Percentiles rank a stretch among this genome's conserved stretches.
Conservation (phyloP, 2,329 filamentous ascomycete genomes). For the Beauveria pseudobassiana region DNA sequence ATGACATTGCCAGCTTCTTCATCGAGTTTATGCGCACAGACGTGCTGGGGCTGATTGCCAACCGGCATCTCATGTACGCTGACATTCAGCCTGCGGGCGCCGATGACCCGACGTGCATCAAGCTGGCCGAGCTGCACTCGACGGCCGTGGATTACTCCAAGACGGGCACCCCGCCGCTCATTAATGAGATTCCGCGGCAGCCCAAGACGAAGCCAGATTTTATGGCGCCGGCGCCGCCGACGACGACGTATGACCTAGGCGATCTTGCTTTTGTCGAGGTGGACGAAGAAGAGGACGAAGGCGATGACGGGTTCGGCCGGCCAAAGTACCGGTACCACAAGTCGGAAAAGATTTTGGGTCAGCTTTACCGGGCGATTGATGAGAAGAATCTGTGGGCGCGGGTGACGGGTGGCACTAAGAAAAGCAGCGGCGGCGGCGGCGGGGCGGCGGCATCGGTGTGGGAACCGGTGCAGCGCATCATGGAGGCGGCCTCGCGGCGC, state of each 20-base stretch:
- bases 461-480: constrained; percentile 28
- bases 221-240: constrained; percentile 34
- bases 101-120: constrained; percentile 39
- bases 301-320: constrained; percentile 35
- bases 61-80: constrained; percentile 54
- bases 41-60: constrained; percentile 58
- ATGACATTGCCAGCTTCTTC: constrained; percentile 75
- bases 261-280: constrained; percentile 30
- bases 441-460: constrained; percentile 22
- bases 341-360: constrained; percentile 61
- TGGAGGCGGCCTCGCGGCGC: constrained; percentile 15
- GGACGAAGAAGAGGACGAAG: constrained; percentile 30
- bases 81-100: constrained; percentile 50
- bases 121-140: constrained; percentile 58
- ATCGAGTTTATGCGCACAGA: constrained; percentile 68
- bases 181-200: constrained; percentile 33
- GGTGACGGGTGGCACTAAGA: constrained; percentile 10
- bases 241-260: constrained; percentile 37
- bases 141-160: constrained; percentile 71
- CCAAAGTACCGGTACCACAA: constrained; percentile 51
- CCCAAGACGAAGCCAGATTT: constrained; percentile 45
- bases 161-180: constrained; percentile 54
- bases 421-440: background rate
- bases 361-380: constrained; percentile 65
- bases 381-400: constrained; percentile 56